Conservation (phyloP, 257 asterid genomes). For the Capsicum pubescens region DNA sequence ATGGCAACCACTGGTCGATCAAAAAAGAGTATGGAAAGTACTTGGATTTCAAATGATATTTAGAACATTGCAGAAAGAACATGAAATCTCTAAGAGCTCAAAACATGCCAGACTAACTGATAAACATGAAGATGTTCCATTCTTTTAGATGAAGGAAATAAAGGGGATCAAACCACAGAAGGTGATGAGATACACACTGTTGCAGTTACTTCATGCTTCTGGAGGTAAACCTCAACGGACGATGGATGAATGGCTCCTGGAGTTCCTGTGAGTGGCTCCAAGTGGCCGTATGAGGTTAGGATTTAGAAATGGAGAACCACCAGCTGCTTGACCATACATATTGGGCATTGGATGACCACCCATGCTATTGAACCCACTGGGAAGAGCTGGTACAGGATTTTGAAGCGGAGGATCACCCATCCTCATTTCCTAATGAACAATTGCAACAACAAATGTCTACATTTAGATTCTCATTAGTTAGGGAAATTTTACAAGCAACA, state of each 20-base stretch:
- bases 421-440: slow-evolving; percentile 66
- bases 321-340: slow-evolving; percentile 60
- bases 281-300: slow-evolving; percentile 69
- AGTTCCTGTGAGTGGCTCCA: slow-evolving; percentile 60
- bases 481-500: not conserved
- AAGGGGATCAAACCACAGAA: slow-evolving; percentile 10
- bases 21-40: not conserved
- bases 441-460: slow-evolving; percentile 31
- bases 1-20: not conserved
- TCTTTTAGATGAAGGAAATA: not conserved
- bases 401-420: slow-evolving; percentile 64
- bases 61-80: slow-evolving; percentile 13
- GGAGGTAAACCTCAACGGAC: slow-evolving; percentile 76
- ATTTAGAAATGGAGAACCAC: slow-evolving; percentile 64
- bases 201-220: slow-evolving; percentile 90
- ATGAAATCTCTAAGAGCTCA: not conserved
- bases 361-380: slow-evolving; percentile 56
- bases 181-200: slow-evolving; percentile 62
- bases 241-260: slow-evolving; percentile 71
- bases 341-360: slow-evolving; percentile 70
- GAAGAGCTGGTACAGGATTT: slow-evolving; percentile 55
- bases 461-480: not conserved
- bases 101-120: slow-evolving; percentile 10
- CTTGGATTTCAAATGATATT: not conserved
- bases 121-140: not conserved